Percentiles rank a stretch among this genome's conserved stretches.
phyloP scores from a whole-genome alignment of 768 basidiomycete genomes.

The Termitomyces sp. region DNA sequence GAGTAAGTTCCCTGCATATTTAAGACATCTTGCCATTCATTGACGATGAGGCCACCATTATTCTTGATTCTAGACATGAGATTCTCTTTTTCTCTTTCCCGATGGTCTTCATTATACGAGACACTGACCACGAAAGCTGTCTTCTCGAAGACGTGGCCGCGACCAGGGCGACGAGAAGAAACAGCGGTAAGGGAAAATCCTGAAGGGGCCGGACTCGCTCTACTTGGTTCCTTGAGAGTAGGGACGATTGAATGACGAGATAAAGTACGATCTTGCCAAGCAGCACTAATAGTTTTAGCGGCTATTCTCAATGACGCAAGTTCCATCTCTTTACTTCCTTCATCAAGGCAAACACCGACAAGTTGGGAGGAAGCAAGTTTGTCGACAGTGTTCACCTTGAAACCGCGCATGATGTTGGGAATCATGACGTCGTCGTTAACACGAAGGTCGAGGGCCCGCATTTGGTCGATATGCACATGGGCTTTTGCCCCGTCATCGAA shows the following conservation, averaged over 20 bases:
- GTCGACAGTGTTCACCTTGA: constrained; percentile 27
- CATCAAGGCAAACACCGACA: constrained; percentile 34
- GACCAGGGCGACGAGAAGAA: constrained; percentile 22
- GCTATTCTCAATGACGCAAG: constrained; percentile 43
- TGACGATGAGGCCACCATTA: constrained; percentile 52
- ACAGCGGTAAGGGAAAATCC: constrained; percentile 34
- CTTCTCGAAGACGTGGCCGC: constrained; percentile 35
- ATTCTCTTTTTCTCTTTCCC: constrained; percentile 34
- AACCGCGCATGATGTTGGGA: constrained; percentile 22
- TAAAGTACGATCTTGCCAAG: constrained; percentile 53
- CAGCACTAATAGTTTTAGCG: constrained; percentile 37
- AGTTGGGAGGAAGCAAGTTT: constrained; percentile 20
- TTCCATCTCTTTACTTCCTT: constrained; percentile 26
- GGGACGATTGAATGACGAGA: constrained; percentile 36
- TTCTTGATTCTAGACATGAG: constrained; percentile 38
- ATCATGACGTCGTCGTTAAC: constrained; percentile 53
- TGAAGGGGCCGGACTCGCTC: constrained; percentile 44
- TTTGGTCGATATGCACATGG: constrained; percentile 39
- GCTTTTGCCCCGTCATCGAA: constrained; percentile 62
- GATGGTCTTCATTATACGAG: constrained; percentile 37
- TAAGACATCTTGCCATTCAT: constrained; percentile 56
- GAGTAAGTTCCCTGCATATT: constrained; percentile 46
- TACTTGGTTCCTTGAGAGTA: constrained; percentile 22
- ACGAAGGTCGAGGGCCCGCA: constrained; percentile 46
- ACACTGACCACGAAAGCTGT: constrained; percentile 62